Evolutionary conservation across 2,329 filamentous ascomycete species (phyloP), one percentile per base, ranked within the genome.

Genomic region (Trichoderma atrobrunneum): DNA sequence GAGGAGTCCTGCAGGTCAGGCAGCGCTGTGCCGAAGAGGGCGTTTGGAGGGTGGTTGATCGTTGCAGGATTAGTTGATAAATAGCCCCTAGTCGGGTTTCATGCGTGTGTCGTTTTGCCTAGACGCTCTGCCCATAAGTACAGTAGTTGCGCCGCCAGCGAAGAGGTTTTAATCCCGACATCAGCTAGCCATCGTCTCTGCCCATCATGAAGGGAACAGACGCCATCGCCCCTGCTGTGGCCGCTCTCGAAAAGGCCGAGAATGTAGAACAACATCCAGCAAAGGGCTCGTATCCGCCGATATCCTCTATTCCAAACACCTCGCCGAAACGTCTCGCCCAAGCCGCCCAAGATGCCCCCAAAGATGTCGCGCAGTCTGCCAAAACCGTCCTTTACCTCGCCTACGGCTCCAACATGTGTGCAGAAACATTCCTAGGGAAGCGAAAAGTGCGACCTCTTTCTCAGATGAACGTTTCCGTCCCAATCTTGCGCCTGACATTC

Each of bases 321-420:
- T 78, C 80, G 5, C 7, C 66, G 14, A 72, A 75, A 48, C 78
- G 81, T 2, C 74, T 82, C 7, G 77, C 76, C 16, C 75, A 78
- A 56, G 79, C 78, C n/a, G 73, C 78, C 28, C 76, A 78, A 51
- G 75, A 77, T 63, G 63, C 75, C 57, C 16, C 76, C 73, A 24
- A 78, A 39, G 71, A 76, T 59, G 65, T 76, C 57, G 73, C 78
- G 57, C 63, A 76, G 36, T 68, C 76, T 54, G 69, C 72, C n/a
- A 63, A 75, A 7, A 92, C 92, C 1, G 86, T 94, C 30, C 87
- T 95, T 66, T 95, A 95, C 80, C 88, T 95, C 26, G 95, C 95
- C 12, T 98, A 98, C 80, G 96, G 95, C 76, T 97, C 94, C 67
- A 98, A 98, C 80, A 88, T 98, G 74, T 90, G 87, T 73, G 89